A percentile compares a stretch with the other conserved stretches of the same genome.
phyloP scores from a whole-genome alignment of 2,329 filamentous ascomycete genomes.

The Albophoma yamanashiensis region DNA sequence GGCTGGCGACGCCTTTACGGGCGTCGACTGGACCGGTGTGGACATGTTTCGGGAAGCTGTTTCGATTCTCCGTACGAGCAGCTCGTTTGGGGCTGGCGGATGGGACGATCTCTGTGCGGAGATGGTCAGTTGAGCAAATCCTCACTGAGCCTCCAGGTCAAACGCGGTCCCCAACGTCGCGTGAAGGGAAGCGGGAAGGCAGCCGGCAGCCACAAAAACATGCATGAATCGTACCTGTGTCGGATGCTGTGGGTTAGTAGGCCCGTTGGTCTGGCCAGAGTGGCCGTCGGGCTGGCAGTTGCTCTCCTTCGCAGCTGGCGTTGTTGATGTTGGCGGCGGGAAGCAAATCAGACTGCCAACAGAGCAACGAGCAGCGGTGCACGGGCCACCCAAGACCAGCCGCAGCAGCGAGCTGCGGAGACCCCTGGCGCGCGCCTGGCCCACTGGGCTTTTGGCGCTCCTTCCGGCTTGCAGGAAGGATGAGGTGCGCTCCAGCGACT shows the following conservation, averaged over 20 bases:
- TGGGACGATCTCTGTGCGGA: background rate
- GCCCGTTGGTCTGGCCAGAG: constrained; percentile 13
- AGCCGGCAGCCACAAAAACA: background rate
- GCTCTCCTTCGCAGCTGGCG: constrained; percentile 13
- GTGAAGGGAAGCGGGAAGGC: background rate
- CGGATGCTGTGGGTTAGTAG: constrained; percentile 20
- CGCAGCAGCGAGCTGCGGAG: background rate
- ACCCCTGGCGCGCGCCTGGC: background rate
- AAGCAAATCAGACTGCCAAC: constrained; percentile 2
- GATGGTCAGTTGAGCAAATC: background rate
- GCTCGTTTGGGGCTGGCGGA: background rate
- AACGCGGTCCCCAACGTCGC: background rate
- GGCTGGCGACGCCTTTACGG: constrained; percentile 28
- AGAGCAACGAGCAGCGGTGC: constrained; percentile 1
- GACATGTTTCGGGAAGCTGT: constrained; percentile 14
- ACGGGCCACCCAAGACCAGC: constrained; percentile 1
- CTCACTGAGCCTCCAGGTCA: background rate
- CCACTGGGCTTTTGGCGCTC: background rate
- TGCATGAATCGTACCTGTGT: background rate
- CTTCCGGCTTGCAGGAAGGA: background rate
- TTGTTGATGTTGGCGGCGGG: constrained; percentile 21
- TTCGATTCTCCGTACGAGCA: background rate
- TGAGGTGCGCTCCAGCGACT: background rate
- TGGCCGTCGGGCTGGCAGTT: constrained; percentile 16
- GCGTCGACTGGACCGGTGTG: constrained; percentile 20